These are phyloP conservation scores for Diphasiastrum complanatum DNA, from an alignment of 83 land plant species.

Conservation along the genomic window DNA sequence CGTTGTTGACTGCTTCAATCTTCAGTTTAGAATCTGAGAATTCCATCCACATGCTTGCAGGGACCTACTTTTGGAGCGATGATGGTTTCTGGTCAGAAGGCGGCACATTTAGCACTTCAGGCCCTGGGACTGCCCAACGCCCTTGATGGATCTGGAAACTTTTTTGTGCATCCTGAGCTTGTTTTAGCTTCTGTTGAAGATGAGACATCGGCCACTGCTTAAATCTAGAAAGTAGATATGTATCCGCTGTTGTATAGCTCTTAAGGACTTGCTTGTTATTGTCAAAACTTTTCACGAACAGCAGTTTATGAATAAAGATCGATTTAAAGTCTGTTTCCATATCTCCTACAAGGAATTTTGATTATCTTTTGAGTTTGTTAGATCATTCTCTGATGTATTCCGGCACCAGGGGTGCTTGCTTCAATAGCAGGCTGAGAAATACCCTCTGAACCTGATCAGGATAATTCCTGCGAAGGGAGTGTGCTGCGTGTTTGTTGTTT, in stretches of 20 bases:
- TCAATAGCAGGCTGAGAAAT: conserved; percentile 37
- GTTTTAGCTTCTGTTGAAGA: conserved; percentile 56
- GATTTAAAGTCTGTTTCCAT: too few species aligned
- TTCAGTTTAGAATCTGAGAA: too few species aligned
- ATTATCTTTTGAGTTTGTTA: background rate
- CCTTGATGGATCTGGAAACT: conserved; percentile 39
- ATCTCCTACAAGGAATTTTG: background rate
- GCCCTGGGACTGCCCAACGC: conserved; percentile 63
- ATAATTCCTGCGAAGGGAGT: conserved; percentile 52
- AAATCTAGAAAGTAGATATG: too few species aligned
- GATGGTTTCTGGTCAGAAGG: conserved; percentile 87
- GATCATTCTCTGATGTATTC: background rate
- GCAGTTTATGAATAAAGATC: too few species aligned
- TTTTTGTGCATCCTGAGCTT: conserved; percentile 45
- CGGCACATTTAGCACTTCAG: conserved; percentile 65
- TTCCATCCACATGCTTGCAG: too few species aligned
- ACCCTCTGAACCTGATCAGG: conserved; percentile 49
- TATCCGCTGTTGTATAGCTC: too few species aligned
- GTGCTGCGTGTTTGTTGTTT: conserved; percentile 22
- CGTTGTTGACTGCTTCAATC: background rate
- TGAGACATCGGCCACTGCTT: conserved; percentile 36
- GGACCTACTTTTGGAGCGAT: conserved; percentile 90
- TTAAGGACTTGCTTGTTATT: too few species aligned
- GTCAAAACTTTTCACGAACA: too few species aligned
- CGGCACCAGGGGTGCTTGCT: conserved; percentile 50